Percentiles rank a stretch among this genome's conserved stretches.
phyloP scores from a whole-genome alignment of 805 yeast species.

The Candida tallmaniae region DNA sequence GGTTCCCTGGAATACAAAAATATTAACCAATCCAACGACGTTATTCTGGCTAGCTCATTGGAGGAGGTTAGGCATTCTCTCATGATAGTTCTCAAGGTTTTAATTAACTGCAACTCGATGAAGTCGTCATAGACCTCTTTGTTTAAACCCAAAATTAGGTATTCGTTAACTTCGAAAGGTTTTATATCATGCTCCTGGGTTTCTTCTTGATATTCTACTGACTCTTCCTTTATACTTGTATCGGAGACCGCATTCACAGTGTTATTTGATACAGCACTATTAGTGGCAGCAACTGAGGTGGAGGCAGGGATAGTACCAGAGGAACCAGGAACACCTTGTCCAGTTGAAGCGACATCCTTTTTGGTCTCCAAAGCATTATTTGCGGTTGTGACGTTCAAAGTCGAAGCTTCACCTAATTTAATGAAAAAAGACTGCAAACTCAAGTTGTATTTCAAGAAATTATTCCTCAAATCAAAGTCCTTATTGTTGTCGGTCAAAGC shows the following conservation, averaged over 20 bases:
- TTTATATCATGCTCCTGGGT: constrained; percentile 7
- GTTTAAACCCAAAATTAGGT: constrained; percentile 38
- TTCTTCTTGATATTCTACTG: neutral
- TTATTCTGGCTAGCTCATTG: constrained; percentile 75
- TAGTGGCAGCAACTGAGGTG: neutral
- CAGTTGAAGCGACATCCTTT: neutral
- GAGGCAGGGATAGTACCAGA: neutral
- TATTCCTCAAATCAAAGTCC: constrained; percentile 33
- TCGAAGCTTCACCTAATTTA: constrained; percentile 22
- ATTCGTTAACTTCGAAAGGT: constrained; percentile 8
- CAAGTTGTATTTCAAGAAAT: constrained; percentile 31
- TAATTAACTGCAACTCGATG: constrained; percentile 31
- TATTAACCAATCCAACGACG: constrained; percentile 86
- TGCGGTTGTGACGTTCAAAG: neutral
- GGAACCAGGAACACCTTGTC: too few relatives aligned
- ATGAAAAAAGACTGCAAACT: constrained; percentile 29
- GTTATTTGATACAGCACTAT: neutral
- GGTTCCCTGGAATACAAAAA: constrained; percentile 46
- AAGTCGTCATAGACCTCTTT: constrained; percentile 38
- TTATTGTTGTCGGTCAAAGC: constrained; percentile 32
- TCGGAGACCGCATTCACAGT: neutral
- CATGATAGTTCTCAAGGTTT: constrained; percentile 68
- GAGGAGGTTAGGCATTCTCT: constrained; percentile 45
- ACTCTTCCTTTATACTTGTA: neutral
- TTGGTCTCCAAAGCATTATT: neutral